phyloP scores from a whole-genome alignment of 148 eudicot genomes.

The Chenopodium formosanum region DNA sequence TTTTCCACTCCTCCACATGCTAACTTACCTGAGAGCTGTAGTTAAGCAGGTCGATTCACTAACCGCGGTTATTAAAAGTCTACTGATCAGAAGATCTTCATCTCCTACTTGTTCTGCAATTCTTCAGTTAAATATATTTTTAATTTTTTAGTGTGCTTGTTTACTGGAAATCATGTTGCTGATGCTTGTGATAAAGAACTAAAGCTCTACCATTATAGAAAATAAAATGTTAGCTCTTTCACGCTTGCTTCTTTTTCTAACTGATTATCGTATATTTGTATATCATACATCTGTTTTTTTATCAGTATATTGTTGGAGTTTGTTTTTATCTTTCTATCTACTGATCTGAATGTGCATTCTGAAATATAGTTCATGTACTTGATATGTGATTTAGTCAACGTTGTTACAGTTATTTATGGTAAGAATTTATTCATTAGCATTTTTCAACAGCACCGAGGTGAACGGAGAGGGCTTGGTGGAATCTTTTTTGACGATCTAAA shows the following conservation, averaged over 20 bases:
- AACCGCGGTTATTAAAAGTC: background rate
- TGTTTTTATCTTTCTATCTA: background rate
- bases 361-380: background rate
- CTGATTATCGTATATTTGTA: background rate
- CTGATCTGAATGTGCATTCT: background rate
- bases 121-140: too few relatives aligned
- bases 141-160: background rate
- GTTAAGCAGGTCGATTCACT: background rate
- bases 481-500: constrained; percentile 96
- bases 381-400: constrained; percentile 6
- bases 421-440: constrained; percentile 6
- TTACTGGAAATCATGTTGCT: background rate
- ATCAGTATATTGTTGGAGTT: background rate
- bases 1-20: background rate
- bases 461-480: constrained; percentile 98
- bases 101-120: background rate
- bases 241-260: background rate
- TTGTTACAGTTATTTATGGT: background rate
- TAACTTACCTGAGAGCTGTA: background rate
- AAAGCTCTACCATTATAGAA: background rate
- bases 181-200: background rate
- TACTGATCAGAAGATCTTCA: background rate
- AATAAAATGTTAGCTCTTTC: background rate
- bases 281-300: background rate
- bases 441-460: constrained; percentile 77